A percentile compares a stretch with the other conserved stretches of the same genome.
phyloP scores from a whole-genome alignment of 495 filamentous ascomycete species.

The Trichoderma virens region DNA sequence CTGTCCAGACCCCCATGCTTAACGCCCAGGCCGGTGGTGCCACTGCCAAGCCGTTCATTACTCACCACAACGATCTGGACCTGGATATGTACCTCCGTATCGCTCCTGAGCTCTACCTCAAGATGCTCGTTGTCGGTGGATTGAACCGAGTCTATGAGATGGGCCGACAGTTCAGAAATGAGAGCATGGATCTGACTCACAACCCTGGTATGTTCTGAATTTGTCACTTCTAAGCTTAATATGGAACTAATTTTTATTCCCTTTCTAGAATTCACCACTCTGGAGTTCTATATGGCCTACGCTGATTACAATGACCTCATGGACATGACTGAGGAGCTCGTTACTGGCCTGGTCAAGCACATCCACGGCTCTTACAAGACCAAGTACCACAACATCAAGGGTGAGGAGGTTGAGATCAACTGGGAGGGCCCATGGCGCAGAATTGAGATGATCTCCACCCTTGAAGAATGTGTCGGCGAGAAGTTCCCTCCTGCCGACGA shows the following conservation, averaged over 20 bases:
- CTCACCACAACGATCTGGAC: conserved; percentile 88
- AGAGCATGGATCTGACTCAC: conserved; percentile 87
- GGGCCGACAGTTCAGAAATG: conserved; percentile 88
- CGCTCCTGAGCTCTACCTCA: conserved; percentile 92
- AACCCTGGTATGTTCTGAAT: conserved; percentile 48
- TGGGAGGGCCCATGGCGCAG: conserved; percentile 93
- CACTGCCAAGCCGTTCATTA: conserved; percentile 91
- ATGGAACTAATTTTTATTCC: neutral
- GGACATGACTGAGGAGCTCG: conserved; percentile 87
- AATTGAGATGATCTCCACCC: conserved; percentile 91
- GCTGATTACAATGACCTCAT: conserved; percentile 91
- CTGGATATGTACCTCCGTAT: conserved; percentile 86
- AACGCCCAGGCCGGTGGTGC: conserved; percentile 92
- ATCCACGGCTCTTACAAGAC: conserved; percentile 81
- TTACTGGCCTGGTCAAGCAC: conserved; percentile 84
- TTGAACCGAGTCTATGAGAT: conserved; percentile 88
- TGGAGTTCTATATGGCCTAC: conserved; percentile 95
- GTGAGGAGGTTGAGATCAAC: conserved; percentile 82
- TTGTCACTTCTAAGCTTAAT: neutral
- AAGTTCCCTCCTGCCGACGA: conserved; percentile 87
- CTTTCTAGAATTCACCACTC: conserved; percentile 85
- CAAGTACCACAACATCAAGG: conserved; percentile 68
- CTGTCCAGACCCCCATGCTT: conserved; percentile 98
- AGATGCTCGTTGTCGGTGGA: conserved; percentile 85
- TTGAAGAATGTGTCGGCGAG: conserved; percentile 83